Base-by-base conservation (phyloP, 202 grass and related monocot genomes). In the Tripidium arundinaceum region DNA sequence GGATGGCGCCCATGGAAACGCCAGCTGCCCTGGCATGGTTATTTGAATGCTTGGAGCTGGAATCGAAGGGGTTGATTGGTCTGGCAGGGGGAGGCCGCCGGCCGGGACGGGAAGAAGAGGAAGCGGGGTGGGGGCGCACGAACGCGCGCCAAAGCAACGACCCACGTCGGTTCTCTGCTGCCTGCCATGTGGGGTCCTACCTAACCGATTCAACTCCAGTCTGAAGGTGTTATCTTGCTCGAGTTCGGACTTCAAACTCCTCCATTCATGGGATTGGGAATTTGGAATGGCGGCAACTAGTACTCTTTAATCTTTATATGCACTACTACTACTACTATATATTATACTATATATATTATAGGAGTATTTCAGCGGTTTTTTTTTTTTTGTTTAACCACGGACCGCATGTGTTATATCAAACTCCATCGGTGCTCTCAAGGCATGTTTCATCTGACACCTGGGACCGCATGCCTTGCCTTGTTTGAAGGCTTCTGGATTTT, bases 21-120 rank as follows among this genome's bases (percentile, higher is more conserved):
- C 70, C 70, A 72, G 70, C 70, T 72, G 70, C 70, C 45, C 28
- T 13, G 27, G 45, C 70, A 33, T 21, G 70, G 70, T 72, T 72
- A 72, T 72, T 72, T 72, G 70, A 72, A 72, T 52, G 70, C 27
- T 2, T 22, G 70, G 70, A 52, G 69, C 43, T 13, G 43, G 43
- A 33, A 11, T 18, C 26, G 26, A 27, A 70, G 39, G 40, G 68
- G 24, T 5, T 34, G 69, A 72, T 72, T 52, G 43, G 69, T 33
- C 4, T 49, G 68, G 41, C 41, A 71, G 3, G 25, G 68, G 4
- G 0, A 12, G 19, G 16, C 11, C 5, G 65, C n/a, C n/a, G n/a
- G n/a, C n/a, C n/a, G n/a, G 14, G 40, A 22, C 22, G 22, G 67
- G 11, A 25, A 2, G 18, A n/a, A n/a, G n/a, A n/a, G n/a, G n/a